Evolutionary conservation across 805 yeast species (phyloP), one percentile per base, ranked within the genome.

Genomic region (Metschnikowia picachoensis): DNA sequence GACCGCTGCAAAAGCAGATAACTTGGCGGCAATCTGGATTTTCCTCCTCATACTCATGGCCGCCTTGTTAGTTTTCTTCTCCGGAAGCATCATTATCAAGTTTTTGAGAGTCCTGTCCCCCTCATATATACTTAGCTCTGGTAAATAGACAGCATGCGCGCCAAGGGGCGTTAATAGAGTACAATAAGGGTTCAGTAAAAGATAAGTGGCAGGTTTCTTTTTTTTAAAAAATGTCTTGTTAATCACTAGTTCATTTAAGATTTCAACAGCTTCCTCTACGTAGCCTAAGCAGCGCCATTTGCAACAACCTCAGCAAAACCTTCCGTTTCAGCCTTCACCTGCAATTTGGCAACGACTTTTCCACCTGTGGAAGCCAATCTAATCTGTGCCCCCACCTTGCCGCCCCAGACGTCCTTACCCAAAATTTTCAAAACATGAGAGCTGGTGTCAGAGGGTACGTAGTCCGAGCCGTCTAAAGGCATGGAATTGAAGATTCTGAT

Each of bases 371-470:
- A 59, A 4, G 82, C 83, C 58, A 79, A 65, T 58, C 79, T 71
- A 37, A 77, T 64, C 51, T 66, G 59, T 12, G 69, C 70, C 16
- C 79, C 82, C 59, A 82, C 73, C 59, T 78, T 80, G 13, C 82
- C 78, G 31, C 78, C 74, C 66, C 78, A 77, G 30, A 80, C 68
- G 56, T 87, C 81, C 70, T 85, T 86, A 61, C 97, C 98, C 60
- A 77, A 87, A 58, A 90, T 70, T 70, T 89, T 90, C 69, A 94
- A 74, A 11, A 79, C 73, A 63, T 91, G 97, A 38, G 79, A 75
- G 58, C 75, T 71, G 20, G 81, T 65, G 52, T 79, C 85, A 44
- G 69, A 66, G 33, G 80, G 76, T 17, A 87, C 87, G 45, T 67
- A 64, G 52, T 86, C 94, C 3, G 85, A 73, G 35, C 85, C 84